Conservation (phyloP, 345 rosid species). For the Sisymbrium altissimum region DNA sequence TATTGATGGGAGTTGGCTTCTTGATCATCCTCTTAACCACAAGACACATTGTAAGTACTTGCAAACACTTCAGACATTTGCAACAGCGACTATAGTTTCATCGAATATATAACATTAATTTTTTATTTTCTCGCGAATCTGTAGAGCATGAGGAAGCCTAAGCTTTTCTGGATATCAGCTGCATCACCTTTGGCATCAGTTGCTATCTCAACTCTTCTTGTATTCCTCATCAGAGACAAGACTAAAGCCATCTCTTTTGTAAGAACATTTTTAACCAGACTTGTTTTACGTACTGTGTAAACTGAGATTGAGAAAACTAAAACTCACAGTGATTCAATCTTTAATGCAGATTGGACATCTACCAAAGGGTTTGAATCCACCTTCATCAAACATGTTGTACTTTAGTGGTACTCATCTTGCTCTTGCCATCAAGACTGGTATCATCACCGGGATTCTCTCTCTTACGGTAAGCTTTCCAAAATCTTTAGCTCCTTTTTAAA, state of each 20-base stretch:
- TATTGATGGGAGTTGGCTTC: constrained; percentile 67
- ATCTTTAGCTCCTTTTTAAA: background rate
- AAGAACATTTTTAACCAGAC: constrained; percentile 34
- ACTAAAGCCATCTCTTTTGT: constrained; percentile 65
- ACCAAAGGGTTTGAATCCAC: constrained; percentile 94
- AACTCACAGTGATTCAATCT: constrained; percentile 8
- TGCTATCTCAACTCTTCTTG: constrained; percentile 65
- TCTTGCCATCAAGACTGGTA: constrained; percentile 79
- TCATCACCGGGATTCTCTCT: constrained; percentile 80
- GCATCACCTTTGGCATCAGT: constrained; percentile 90
- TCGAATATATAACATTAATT: background rate
- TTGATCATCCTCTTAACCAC: constrained; percentile 63
- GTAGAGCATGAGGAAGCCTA: constrained; percentile 83
- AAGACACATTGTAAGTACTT: constrained; percentile 76
- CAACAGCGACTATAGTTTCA: background rate
- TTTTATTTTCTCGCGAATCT: background rate
- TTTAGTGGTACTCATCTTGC: constrained; percentile 58
- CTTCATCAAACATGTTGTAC: constrained; percentile 76
- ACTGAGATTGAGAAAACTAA: background rate
- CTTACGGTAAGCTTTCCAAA: constrained; percentile 62
- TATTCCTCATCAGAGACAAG: constrained; percentile 60
- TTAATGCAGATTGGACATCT: constrained; percentile 72
- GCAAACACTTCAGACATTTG: background rate
- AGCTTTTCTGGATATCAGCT: constrained; percentile 94
- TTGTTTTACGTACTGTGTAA: background rate